These are phyloP conservation scores for Phytophthora meadii DNA, from an alignment of 352 stramenopile species.

Conservation along the genomic window DNA sequence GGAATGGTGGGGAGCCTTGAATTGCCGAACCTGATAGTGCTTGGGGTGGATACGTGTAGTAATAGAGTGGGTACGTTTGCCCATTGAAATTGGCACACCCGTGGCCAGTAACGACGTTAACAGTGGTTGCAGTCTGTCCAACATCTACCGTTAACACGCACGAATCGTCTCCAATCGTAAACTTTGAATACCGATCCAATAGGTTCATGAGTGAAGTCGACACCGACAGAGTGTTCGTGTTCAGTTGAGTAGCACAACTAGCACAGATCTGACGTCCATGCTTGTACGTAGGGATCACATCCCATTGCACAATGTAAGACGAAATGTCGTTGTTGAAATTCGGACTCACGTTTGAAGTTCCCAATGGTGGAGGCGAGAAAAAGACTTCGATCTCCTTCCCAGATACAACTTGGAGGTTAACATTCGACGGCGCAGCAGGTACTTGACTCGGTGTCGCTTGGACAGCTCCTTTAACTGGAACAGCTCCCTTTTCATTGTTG, in stretches of 20 bases:
- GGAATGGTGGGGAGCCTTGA: constrained; percentile 84
- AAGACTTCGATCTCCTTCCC: constrained; percentile 89
- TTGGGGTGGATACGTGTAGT: constrained; percentile 59
- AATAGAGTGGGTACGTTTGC: constrained; percentile 57
- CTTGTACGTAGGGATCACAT: constrained; percentile 70
- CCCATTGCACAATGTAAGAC: constrained; percentile 92
- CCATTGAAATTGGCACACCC: constrained; percentile 56
- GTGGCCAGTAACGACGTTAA: constrained; percentile 25
- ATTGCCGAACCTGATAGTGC: constrained; percentile 65
- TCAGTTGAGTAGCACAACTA: constrained; percentile 51
- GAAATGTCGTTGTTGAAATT: constrained; percentile 88
- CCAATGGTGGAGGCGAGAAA: constrained; percentile 81
- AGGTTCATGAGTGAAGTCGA: constrained; percentile 23
- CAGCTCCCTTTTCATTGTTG: constrained; percentile 65
- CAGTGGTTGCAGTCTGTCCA: constrained; percentile 27
- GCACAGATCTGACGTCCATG: constrained; percentile 63
- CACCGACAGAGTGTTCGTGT: constrained; percentile 39
- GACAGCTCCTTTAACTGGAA: constrained; percentile 35
- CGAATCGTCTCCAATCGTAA: constrained; percentile 61
- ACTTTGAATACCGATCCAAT: constrained; percentile 30
- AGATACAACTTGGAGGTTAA: constrained; percentile 89
- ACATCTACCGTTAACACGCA: constrained; percentile 51
- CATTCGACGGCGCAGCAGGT: constrained; percentile 87
- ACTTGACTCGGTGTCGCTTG: constrained; percentile 81
- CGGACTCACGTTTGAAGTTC: constrained; percentile 58